Evolutionary conservation across 2,329 filamentous ascomycete species (phyloP).

Genomic region (Colletotrichum sp.): DNA sequence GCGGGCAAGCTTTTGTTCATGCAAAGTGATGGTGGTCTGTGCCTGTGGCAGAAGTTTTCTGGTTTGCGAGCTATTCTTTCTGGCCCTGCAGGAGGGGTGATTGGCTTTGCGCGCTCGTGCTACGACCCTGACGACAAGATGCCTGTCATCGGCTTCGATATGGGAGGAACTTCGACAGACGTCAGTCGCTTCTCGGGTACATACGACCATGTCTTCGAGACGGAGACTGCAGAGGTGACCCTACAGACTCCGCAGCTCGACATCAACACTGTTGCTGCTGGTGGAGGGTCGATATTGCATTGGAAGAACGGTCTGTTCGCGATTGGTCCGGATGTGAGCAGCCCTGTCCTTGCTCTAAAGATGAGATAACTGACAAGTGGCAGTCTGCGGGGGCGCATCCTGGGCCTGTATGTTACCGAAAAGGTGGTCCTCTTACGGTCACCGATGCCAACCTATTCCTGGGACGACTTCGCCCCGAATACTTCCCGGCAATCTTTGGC

Average conservation of each 20-base stretch:
- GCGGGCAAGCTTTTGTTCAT: slow-evolving; percentile 62
- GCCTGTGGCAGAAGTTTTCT: slow-evolving; percentile 62
- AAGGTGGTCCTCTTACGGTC: slow-evolving; percentile 73
- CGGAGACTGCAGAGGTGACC: slow-evolving; percentile 72
- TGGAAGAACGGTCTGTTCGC: slow-evolving; percentile 75
- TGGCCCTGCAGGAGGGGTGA: slow-evolving; percentile 73
- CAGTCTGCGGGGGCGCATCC: slow-evolving; percentile 72
- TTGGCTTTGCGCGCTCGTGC: slow-evolving; percentile 72
- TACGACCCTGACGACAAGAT: slow-evolving; percentile 70
- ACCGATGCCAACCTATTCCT: slow-evolving; percentile 76
- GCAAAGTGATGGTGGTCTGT: slow-evolving; percentile 56
- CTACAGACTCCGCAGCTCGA: slow-evolving; percentile 76
- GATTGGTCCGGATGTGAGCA: slow-evolving; percentile 64
- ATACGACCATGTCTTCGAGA: slow-evolving; percentile 76
- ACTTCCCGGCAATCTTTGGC: slow-evolving; percentile 76
- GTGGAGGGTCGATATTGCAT: slow-evolving; percentile 59
- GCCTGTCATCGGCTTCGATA: slow-evolving; percentile 55
- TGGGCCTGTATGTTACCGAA: slow-evolving; percentile 74
- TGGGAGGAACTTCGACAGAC: slow-evolving; percentile 74
- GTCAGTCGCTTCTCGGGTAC: slow-evolving; percentile 72
- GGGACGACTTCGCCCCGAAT: slow-evolving; percentile 62
- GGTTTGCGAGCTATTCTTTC: slow-evolving; percentile 70
- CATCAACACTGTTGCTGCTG: slow-evolving; percentile 72
- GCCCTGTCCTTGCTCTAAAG: accelerated
- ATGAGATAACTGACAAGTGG: neutral